Conservation (phyloP, 2,329 filamentous ascomycete genomes). For the Lojkania enalia region DNA sequence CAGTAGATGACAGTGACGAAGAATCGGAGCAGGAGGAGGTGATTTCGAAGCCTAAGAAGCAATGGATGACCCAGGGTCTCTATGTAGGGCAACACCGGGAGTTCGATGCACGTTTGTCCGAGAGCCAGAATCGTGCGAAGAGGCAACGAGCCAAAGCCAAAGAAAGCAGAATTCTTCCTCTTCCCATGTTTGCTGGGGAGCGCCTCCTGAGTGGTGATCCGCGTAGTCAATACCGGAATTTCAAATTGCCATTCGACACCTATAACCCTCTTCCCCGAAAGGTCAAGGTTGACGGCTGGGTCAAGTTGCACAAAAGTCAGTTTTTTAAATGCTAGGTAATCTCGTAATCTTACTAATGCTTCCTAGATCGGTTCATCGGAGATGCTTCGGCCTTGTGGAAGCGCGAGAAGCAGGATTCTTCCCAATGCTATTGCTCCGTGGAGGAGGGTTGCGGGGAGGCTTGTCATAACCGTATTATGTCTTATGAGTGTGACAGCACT, state of each 20-base stretch:
- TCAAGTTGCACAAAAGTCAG: constrained; percentile 87
- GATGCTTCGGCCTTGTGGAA: constrained; percentile 81
- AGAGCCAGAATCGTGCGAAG: constrained; percentile 49
- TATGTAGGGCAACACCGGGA: constrained; percentile 76
- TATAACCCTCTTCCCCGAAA: constrained; percentile 86
- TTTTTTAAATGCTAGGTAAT: too few species aligned
- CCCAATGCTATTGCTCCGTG: constrained; percentile 57
- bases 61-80: constrained; percentile 79
- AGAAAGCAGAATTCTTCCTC: constrained; percentile 65
- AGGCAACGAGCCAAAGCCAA: constrained; percentile 39
- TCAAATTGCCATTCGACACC: constrained; percentile 86
- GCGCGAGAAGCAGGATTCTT: constrained; percentile 74
- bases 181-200: constrained; percentile 78
- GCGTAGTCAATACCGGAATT: constrained; percentile 62
- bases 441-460: constrained; percentile 84
- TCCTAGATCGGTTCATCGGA: constrained; percentile 82
- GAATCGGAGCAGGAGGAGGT: constrained; percentile 22
- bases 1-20: constrained; percentile 17
- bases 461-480: constrained; percentile 95
- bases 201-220: constrained; percentile 66
- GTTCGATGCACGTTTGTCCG: constrained; percentile 49
- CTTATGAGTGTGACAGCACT: constrained; percentile 90
- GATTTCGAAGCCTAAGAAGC: constrained; percentile 59
- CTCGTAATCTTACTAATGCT: constrained; percentile 5
- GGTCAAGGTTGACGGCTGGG: constrained; percentile 91